phyloP scores from a whole-genome alignment of 768 basidiomycete genomes.

The Pholiota molesta region DNA sequence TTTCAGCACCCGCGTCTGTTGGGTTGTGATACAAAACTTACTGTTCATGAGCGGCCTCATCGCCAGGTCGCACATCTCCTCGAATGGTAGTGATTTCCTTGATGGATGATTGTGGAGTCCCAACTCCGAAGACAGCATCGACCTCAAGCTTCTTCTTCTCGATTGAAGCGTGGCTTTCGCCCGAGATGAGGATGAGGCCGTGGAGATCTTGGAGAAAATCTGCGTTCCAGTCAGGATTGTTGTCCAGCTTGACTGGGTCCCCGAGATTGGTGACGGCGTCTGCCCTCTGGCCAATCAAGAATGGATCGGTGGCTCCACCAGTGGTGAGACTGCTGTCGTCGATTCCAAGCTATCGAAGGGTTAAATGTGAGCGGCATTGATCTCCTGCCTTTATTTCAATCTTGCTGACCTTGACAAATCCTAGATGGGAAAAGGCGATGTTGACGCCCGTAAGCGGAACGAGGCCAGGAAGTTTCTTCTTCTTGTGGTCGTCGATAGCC shows the following conservation, averaged over 20 bases:
- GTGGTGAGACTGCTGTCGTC: constrained; percentile 41
- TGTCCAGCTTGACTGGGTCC: constrained; percentile 30
- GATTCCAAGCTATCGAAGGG: constrained; percentile 37
- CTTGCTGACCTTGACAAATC: constrained; percentile 39
- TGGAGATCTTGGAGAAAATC: constrained; percentile 50
- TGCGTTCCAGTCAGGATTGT: constrained; percentile 49
- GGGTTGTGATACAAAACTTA: constrained; percentile 19
- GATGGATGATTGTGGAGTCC: constrained; percentile 32
- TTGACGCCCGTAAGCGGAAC: constrained; percentile 51
- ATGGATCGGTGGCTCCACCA: constrained; percentile 27
- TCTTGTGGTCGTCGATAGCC: constrained; percentile 40
- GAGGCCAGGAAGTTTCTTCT: constrained; percentile 21
- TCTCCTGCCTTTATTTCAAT: neutral
- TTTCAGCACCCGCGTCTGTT: neutral
- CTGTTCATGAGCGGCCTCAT: constrained; percentile 50
- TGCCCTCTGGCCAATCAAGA: constrained; percentile 41
- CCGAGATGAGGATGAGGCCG: constrained; percentile 54
- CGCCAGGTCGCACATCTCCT: constrained; percentile 47
- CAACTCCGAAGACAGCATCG: constrained; percentile 37
- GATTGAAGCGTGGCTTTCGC: constrained; percentile 40
- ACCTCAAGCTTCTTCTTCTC: constrained; percentile 36
- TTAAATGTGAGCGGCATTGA: neutral
- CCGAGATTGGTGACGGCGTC: constrained; percentile 41
- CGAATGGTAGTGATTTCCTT: constrained; percentile 37
- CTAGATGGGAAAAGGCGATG: constrained; percentile 56